Base-by-base conservation (phyloP, 1,139 yeast species). In the Yarrowia galli region DNA sequence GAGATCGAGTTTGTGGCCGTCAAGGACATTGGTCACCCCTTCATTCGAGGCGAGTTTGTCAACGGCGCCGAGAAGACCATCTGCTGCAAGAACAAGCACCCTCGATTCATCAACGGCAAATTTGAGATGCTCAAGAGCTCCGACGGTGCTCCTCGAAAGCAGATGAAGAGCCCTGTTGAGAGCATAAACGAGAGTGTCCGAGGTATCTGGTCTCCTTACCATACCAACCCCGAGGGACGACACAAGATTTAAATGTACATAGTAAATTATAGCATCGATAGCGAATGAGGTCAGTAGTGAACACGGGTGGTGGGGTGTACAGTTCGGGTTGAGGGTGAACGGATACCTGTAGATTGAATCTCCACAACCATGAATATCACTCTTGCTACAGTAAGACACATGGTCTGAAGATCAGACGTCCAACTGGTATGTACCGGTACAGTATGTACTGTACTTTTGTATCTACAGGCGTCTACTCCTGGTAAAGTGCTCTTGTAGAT, bases 161-260 rank as follows among this genome's bases (percentile, higher is more conserved):
- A 87, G 75, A 85, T 90, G 71, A 83, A 85, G 73, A 87, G 89
- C 72, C 89, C 89, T 73, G 98, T 95, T 53, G 85, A 87, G 77
- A 89, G 97, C 56, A 79, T 84, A 70, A 95, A 93, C 77, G 86
- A 85, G 70, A 89, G 97, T 66, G 95, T 95, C 20, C 89, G 99
- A 83, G 99, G 99, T 74, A 84, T 95, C 67, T 95, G 99, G 99
- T 92, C 98, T 65, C 99, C 99, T 68, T 83, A 95, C 82, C 98
- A 95, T 77, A 87, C 85, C 67, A 87, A 87, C 70, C 89, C 90
- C 77, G 81, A 82, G 48, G 82, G 81, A 75, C 87, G 96, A 79
- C 88, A 85, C 80, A 88, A 84, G 75, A 85, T 91, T 68, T 91
- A 81, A 76, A 20, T 40, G 66, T 61, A 61, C 66, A 61, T 61